Evolutionary conservation across 495 filamentous ascomycete genomes (phyloP).

Genomic region (Sphaerosporella brunnea): DNA sequence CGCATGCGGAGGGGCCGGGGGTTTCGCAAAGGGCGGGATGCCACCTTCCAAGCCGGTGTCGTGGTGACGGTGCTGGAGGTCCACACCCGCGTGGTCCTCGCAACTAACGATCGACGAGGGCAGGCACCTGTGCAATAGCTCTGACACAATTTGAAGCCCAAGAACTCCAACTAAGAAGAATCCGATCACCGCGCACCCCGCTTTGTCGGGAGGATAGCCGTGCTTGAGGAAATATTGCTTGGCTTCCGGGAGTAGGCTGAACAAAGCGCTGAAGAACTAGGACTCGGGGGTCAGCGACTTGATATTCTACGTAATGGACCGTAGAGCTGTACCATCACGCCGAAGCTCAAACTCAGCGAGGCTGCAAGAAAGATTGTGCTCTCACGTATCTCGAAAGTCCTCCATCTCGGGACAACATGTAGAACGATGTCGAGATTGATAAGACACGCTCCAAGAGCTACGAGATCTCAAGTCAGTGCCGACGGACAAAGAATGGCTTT

Average conservation of each 20-base stretch:
- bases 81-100: constrained; percentile 30
- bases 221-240: constrained; percentile 53
- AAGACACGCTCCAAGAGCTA: constrained; percentile 55
- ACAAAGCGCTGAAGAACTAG: constrained; percentile 82
- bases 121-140: constrained; percentile 60
- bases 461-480: no score
- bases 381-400: constrained; percentile 70
- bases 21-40: no score
- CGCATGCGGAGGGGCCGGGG: no score
- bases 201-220: constrained; percentile 43
- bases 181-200: constrained; percentile 54
- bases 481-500: not conserved
- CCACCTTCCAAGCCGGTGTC: not conserved
- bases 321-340: constrained; percentile 65
- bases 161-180: constrained; percentile 70
- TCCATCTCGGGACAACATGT: constrained; percentile 49
- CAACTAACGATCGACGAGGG: constrained; percentile 92
- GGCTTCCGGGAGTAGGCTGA: constrained; percentile 82
- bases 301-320: not conserved
- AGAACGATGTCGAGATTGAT: constrained; percentile 73
- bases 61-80: not conserved
- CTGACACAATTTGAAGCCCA: constrained; percentile 65
- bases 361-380: constrained; percentile 74
- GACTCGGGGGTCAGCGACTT: constrained; percentile 6
- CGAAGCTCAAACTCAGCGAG: constrained; percentile 81